Evolutionary conservation across 495 filamentous ascomycete genomes (phyloP).

Genomic region (Penicillium arizonense): DNA sequence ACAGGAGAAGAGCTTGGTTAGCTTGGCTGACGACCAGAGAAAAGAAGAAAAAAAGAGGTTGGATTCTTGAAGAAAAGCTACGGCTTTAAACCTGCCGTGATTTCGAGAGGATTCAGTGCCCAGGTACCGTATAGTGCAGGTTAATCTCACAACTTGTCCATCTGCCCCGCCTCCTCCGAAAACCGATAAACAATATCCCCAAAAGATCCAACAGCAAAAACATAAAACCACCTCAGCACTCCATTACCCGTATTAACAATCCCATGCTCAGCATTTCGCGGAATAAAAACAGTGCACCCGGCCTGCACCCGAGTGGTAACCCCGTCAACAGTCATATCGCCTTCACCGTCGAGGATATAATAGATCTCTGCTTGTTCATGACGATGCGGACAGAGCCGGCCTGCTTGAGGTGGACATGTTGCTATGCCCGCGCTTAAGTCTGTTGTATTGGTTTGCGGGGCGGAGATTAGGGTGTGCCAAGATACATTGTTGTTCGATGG

Average conservation of each 20-base stretch:
- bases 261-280: slow-evolving; percentile 34
- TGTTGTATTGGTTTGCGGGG: slow-evolving; percentile 21
- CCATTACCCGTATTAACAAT: slow-evolving; percentile 24
- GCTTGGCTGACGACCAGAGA: too few relatives aligned
- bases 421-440: slow-evolving; percentile 35
- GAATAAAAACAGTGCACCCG: slow-evolving; percentile 35
- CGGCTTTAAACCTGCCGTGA: neutral
- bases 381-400: slow-evolving; percentile 30
- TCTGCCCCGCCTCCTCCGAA: neutral
- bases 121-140: too few relatives aligned
- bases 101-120: too few relatives aligned
- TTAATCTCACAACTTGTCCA: slow-evolving; percentile 7
- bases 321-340: slow-evolving; percentile 30
- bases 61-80: neutral
- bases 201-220: slow-evolving; percentile 32
- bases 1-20: too few relatives aligned
- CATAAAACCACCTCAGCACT: slow-evolving; percentile 36
- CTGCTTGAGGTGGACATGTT: slow-evolving; percentile 19
- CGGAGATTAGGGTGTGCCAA: slow-evolving; percentile 39
- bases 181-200: slow-evolving; percentile 36
- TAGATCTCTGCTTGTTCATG: slow-evolving; percentile 40
- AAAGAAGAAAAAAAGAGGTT: too few relatives aligned
- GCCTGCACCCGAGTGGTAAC: slow-evolving; percentile 9
- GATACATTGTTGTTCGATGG: slow-evolving; percentile 17
- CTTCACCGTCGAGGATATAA: slow-evolving; percentile 31